phyloP scores from a whole-genome alignment of 2,329 filamentous ascomycete genomes.

The Uncinocarpus reesii region DNA sequence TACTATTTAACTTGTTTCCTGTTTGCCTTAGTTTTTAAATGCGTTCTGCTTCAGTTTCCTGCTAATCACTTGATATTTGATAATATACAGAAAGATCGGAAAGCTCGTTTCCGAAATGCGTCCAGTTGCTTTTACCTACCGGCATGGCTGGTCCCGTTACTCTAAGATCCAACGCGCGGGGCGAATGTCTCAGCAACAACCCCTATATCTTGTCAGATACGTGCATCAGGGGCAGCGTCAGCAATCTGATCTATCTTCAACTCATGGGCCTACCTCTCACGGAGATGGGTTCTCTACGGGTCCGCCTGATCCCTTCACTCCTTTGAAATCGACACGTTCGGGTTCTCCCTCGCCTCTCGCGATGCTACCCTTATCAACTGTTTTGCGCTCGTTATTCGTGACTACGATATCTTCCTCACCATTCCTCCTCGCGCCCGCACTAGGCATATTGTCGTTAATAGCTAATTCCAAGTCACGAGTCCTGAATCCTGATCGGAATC shows the following conservation, averaged over 20 bases:
- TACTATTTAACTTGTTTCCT: too few relatives aligned
- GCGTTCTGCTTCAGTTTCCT: neutral
- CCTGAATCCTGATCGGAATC: constrained; percentile 66
- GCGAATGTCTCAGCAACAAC: neutral
- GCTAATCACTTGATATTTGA: neutral
- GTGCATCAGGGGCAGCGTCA: constrained; percentile 10
- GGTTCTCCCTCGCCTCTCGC: constrained; percentile 14
- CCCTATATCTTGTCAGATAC: neutral
- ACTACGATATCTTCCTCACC: constrained; percentile 18
- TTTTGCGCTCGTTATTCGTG: constrained; percentile 17
- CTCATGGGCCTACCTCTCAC: neutral
- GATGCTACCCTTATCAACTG: constrained; percentile 16
- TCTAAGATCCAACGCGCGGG: neutral
- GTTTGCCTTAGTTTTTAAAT: too few relatives aligned
- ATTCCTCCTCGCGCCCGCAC: constrained; percentile 54
- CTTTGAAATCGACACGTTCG: constrained; percentile 1
- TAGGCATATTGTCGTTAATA: constrained; percentile 57
- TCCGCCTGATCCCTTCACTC: constrained; percentile 8
- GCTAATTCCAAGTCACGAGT: constrained; percentile 57
- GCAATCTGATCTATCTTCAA: neutral
- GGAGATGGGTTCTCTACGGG: constrained; percentile 5
- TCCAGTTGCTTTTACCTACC: neutral
- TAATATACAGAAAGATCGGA: neutral
- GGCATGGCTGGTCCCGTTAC: constrained; percentile 2
- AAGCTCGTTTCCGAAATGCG: neutral